These are phyloP conservation scores for Skeletonema tropicum DNA, from an alignment of 108 stramenopile species.

Conservation along the genomic window DNA sequence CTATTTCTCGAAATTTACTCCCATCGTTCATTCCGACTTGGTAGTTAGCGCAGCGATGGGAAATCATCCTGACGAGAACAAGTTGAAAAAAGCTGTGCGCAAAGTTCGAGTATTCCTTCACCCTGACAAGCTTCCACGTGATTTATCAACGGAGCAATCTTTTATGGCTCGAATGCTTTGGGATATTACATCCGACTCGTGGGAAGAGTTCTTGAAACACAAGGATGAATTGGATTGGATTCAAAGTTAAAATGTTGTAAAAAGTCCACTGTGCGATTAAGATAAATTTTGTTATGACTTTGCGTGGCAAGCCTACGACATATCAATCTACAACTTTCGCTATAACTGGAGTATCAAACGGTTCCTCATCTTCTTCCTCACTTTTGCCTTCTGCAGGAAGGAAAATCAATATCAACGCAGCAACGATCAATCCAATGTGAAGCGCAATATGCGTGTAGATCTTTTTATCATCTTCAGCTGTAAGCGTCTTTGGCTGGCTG, in stretches of 20 bases:
- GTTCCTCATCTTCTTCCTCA: slow-evolving; percentile 17
- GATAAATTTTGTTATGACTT: slow-evolving; percentile 1
- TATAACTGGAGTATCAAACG: slow-evolving; percentile 30
- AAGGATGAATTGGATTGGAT: slow-evolving; percentile 81
- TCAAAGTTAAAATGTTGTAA: slow-evolving; percentile 19
- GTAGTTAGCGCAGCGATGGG: slow-evolving; percentile 42
- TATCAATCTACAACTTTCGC: slow-evolving; percentile 30
- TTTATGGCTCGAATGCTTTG: slow-evolving; percentile 84
- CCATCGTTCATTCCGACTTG: slow-evolving; percentile 54
- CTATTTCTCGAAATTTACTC: slow-evolving; percentile 82
- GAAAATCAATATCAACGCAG: slow-evolving; percentile 38
- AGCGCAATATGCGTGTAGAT: slow-evolving; percentile 36
- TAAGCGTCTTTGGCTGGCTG: slow-evolving; percentile 39
- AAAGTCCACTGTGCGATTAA: not conserved
- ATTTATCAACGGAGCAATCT: slow-evolving; percentile 66
- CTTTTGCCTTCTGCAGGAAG: slow-evolving; percentile 21
- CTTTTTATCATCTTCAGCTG: slow-evolving; percentile 26
- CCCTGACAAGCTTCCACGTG: slow-evolving; percentile 79
- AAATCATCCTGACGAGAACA: slow-evolving; percentile 64
- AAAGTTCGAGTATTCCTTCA: slow-evolving; percentile 87
- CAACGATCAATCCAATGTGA: slow-evolving; percentile 40
- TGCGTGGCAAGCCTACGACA: slow-evolving; percentile 4
- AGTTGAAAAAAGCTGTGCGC: slow-evolving; percentile 80
- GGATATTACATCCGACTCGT: slow-evolving; percentile 84
- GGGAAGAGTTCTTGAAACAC: slow-evolving; percentile 76